Conservation (phyloP, 1,284 basidiomycete species). For the Malassezia caprae region DNA sequence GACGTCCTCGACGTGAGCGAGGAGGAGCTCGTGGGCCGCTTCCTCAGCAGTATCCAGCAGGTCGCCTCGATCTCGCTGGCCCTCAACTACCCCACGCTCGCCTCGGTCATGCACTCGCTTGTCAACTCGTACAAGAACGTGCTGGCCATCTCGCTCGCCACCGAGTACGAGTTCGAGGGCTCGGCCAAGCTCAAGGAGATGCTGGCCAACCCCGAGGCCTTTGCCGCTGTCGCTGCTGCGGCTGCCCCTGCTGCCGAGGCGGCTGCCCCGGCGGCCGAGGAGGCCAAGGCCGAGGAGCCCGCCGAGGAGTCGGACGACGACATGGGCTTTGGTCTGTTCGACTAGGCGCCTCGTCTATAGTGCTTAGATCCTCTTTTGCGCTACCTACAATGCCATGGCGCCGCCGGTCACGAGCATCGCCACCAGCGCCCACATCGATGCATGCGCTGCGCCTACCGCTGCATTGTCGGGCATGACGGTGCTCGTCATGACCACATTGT, state of each 20-base stretch:
- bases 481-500: not conserved
- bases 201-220: slow-evolving; percentile 93
- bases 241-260: slow-evolving; percentile 55
- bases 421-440: not conserved
- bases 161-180: slow-evolving; percentile 90
- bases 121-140: slow-evolving; percentile 99
- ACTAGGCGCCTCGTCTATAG: slow-evolving; percentile 53
- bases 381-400: not conserved
- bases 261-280: slow-evolving; percentile 53
- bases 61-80: slow-evolving; percentile 91
- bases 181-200: slow-evolving; percentile 93
- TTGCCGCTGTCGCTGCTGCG: slow-evolving; percentile 66
- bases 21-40: slow-evolving; percentile 76
- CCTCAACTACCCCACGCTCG: slow-evolving; percentile 88
- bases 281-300: slow-evolving; percentile 56
- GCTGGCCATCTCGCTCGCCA: slow-evolving; percentile 70
- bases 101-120: slow-evolving; percentile 82
- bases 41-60: slow-evolving; percentile 84
- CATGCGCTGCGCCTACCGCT: not conserved
- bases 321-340: slow-evolving; percentile 63
- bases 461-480: not conserved
- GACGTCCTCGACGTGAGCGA: slow-evolving; percentile 84
- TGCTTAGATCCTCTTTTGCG: not conserved
- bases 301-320: slow-evolving; percentile 57
- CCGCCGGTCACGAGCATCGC: not conserved